These are phyloP conservation scores for Syzygium malaccense DNA, from an alignment of 441 rosid species.

Conservation along the genomic window DNA sequence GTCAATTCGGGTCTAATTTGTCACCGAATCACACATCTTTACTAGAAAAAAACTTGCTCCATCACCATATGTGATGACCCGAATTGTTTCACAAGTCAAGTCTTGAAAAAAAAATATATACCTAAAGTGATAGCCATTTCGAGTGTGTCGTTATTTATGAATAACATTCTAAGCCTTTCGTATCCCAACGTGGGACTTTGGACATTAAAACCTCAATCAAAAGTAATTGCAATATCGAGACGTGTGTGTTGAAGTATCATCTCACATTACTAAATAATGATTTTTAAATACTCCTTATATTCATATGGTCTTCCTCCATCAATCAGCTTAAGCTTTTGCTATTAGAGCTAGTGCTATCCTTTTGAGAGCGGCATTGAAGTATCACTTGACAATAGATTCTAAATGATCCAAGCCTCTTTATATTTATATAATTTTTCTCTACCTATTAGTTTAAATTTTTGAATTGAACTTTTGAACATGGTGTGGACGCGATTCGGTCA, in stretches of 20 bases:
- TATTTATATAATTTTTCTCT: no score
- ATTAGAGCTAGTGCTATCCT: no score
- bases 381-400: fast-evolving
- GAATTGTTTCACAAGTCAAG: neutral
- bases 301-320: no score
- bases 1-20: fast-evolving
- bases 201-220: neutral
- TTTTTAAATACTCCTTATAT: no score
- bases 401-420: no score
- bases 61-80: neutral
- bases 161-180: neutral
- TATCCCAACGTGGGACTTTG: neutral
- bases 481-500: neutral
- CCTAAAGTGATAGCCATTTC: neutral
- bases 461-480: neutral
- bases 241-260: no score
- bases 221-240: neutral
- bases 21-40: neutral
- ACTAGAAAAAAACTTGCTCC: neutral
- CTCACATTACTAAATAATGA: no score
- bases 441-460: neutral
- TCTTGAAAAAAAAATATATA: neutral
- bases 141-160: neutral
- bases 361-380: no score
- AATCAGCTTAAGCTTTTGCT: no score